Evolutionary conservation across 208 protist species (phyloP).

Genomic region (Trypanosoma avium): DNA sequence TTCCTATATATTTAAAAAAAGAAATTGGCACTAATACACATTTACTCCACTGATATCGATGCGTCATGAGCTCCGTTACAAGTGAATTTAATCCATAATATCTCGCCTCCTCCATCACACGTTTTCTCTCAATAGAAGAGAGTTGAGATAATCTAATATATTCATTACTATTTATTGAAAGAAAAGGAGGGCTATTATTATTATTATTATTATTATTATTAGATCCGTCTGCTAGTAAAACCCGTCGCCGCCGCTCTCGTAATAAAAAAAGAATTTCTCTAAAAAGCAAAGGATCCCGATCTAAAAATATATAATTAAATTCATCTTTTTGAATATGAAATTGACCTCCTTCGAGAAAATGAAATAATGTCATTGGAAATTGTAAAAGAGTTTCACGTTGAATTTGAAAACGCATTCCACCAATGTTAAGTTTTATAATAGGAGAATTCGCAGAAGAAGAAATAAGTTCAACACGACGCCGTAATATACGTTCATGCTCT

Average conservation of each 20-base stretch:
- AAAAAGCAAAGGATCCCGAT: conserved; percentile 32
- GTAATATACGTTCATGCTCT: conserved; percentile 14
- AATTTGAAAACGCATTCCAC: conserved; percentile 29
- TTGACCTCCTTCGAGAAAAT: conserved; percentile 5
- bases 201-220: too few species aligned
- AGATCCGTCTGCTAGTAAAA: background rate
- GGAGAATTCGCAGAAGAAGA: background rate
- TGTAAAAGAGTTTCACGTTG: conserved; percentile 19
- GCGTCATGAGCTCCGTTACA: background rate
- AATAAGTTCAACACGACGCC: conserved; percentile 5
- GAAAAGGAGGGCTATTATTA: background rate
- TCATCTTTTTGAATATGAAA: conserved; percentile 25
- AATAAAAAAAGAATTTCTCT: conserved; percentile 23
- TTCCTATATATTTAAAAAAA: background rate
- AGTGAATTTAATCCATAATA: conserved; percentile 30
- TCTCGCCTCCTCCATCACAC: conserved; percentile 26
- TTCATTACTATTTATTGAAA: background rate
- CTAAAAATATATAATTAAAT: conserved; percentile 21
- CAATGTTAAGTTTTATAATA: conserved; percentile 25
- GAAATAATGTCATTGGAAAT: conserved; percentile 24
- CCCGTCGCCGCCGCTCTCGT: conserved; percentile 15
- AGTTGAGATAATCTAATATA: conserved; percentile 10
- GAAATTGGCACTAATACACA: conserved; percentile 11
- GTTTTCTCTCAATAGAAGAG: conserved; percentile 7
- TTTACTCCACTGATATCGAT: conserved; percentile 18